Percentiles rank a stretch among this genome's conserved stretches.
phyloP scores from a whole-genome alignment of 345 rosid genomes.

The Hevea brasiliensis region DNA sequence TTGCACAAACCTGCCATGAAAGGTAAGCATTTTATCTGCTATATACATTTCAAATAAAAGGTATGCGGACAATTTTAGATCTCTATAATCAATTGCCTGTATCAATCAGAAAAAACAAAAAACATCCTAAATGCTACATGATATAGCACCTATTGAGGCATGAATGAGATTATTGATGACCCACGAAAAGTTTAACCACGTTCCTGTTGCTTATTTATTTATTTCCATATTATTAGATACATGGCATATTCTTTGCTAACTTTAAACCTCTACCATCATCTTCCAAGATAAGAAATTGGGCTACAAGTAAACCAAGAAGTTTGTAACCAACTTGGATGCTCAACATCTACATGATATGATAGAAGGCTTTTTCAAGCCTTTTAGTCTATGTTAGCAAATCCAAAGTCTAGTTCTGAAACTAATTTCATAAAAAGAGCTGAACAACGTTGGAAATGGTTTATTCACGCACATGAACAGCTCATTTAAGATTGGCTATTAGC shows the following conservation, averaged over 20 bases:
- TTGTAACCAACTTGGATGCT: no score
- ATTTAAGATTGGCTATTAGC: not conserved
- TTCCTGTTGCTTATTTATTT: no score
- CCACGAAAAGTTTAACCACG: no score
- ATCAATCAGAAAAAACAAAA: slow-evolving; percentile 8
- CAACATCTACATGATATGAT: no score
- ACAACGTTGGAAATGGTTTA: not conserved
- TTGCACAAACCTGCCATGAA: slow-evolving; percentile 60
- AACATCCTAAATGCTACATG: not conserved
- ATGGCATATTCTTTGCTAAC: no score
- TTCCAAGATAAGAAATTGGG: not conserved
- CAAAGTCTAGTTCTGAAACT: not conserved
- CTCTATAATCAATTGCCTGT: slow-evolving; percentile 3
- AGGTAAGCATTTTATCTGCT: not conserved
- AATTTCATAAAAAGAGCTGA: not conserved
- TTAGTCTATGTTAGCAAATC: no score
- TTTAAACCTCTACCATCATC: not conserved
- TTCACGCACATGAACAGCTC: not conserved
- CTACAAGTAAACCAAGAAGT: no score
- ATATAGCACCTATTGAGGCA: not conserved
- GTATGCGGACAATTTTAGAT: not conserved
- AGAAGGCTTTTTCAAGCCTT: no score
- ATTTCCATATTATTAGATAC: no score
- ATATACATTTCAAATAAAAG: slow-evolving; percentile 7
- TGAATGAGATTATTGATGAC: not conserved